Evolutionary conservation across 768 basidiomycete genomes (phyloP).

Genomic region (Artomyces pyxidatus): DNA sequence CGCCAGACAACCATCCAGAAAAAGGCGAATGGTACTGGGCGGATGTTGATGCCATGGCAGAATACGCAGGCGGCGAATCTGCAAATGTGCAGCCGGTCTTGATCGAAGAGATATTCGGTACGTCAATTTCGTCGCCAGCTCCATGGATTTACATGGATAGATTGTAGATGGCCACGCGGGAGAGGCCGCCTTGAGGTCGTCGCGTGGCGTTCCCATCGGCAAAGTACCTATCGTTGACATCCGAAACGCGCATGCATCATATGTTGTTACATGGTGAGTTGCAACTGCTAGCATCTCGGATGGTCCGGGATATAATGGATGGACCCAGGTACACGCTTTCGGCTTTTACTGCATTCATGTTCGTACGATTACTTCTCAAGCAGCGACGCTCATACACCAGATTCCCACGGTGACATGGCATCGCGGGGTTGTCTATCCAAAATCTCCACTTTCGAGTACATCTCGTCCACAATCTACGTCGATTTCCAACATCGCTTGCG

Average conservation of each 20-base stretch:
- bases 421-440: too few relatives aligned
- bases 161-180: slow-evolving; percentile 76
- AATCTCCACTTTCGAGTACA: too few relatives aligned
- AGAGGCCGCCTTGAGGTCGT: slow-evolving; percentile 49
- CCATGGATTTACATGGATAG: background rate
- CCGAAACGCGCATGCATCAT: slow-evolving; percentile 89
- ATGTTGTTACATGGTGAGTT: slow-evolving; percentile 92
- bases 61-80: slow-evolving; percentile 63
- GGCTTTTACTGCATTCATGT: slow-evolving; percentile 78
- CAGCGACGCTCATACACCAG: slow-evolving; percentile 40
- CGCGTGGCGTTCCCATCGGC: slow-evolving; percentile 79
- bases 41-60: slow-evolving; percentile 75
- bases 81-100: slow-evolving; percentile 80
- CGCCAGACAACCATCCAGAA: slow-evolving; percentile 78
- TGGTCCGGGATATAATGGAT: background rate
- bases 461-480: too few relatives aligned
- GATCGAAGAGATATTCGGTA: slow-evolving; percentile 88
- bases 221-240: slow-evolving; percentile 77
- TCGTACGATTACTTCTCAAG: slow-evolving; percentile 55
- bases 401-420: slow-evolving; percentile 43
- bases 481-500: too few relatives aligned
- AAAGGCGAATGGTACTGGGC: slow-evolving; percentile 89
- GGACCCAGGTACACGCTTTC: slow-evolving; percentile 78
- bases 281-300: background rate
- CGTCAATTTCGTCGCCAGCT: slow-evolving; percentile 19